Conservation (phyloP, 176 grass and related monocot species). For the Zoysia pacifica region DNA sequence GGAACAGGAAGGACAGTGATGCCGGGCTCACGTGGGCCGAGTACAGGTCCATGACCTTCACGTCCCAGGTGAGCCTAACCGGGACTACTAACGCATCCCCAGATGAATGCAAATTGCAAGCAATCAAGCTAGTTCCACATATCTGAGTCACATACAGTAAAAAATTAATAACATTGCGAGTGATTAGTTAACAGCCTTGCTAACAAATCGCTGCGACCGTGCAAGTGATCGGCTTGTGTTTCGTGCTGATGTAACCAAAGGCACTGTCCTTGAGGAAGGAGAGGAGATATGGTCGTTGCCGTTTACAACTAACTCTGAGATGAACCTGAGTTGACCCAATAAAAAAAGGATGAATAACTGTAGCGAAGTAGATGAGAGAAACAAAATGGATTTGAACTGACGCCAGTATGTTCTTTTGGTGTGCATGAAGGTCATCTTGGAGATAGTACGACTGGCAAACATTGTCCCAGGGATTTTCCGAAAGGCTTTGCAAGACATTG, state of each 20-base stretch:
- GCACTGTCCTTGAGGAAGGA: conserved; percentile 9
- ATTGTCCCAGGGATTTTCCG: conserved; percentile 82
- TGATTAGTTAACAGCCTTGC: neutral
- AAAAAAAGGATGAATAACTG: neutral
- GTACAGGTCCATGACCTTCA: conserved; percentile 90
- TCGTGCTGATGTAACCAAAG: conserved; percentile 3
- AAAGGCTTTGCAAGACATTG: conserved; percentile 69
- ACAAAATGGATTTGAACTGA: conserved; percentile 13
- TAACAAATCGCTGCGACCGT: neutral
- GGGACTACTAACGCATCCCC: neutral
- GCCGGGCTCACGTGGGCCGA: conserved; percentile 73
- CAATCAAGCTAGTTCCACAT: conserved; percentile 1
- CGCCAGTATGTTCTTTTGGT: neutral
- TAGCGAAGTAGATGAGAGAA: conserved; percentile 6
- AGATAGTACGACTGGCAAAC: conserved; percentile 72
- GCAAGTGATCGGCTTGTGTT: conserved; percentile 33
- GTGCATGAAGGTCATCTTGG: conserved; percentile 58
- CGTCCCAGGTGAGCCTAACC: conserved; percentile 69
- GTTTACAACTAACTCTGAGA: neutral
- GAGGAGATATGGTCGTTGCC: conserved; percentile 13
- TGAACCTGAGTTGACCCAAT: neutral
- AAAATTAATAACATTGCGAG: neutral
- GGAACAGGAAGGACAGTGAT: conserved; percentile 54
- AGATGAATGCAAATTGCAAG: conserved; percentile 36
- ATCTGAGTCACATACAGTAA: neutral